A percentile compares a stretch with the other conserved stretches of the same genome.
phyloP scores from a whole-genome alignment of 2,329 filamentous ascomycete species.

The Diaporthe sp. region DNA sequence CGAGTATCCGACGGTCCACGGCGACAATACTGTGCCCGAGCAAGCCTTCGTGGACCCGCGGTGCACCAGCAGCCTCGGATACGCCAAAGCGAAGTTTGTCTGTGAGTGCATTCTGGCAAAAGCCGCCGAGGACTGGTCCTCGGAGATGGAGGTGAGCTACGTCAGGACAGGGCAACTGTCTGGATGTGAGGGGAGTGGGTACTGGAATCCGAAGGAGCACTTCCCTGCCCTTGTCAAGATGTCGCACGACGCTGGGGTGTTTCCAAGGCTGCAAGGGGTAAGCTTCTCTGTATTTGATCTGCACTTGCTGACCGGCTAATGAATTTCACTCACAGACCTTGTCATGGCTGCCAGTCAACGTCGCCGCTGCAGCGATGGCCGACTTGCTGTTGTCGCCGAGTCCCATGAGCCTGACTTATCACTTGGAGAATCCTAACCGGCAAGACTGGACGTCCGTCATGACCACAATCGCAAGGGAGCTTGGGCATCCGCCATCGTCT shows the following conservation, averaged over 20 bases:
- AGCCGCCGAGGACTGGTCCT: neutral
- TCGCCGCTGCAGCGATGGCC: neutral
- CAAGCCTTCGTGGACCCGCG: neutral
- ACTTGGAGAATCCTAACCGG: constrained; percentile 11
- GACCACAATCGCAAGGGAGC: neutral
- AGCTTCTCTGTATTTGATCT: neutral
- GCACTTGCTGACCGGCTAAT: neutral
- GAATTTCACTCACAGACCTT: neutral
- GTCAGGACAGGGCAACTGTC: constrained; percentile 5
- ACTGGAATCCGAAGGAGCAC: constrained; percentile 13
- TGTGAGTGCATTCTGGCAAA: constrained; percentile 12
- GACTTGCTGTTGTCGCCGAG: neutral
- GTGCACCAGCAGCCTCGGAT: neutral
- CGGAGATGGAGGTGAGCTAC: constrained; percentile 12
- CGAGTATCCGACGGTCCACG: neutral
- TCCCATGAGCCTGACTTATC: neutral
- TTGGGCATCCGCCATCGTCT: neutral
- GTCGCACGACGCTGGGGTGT: neutral
- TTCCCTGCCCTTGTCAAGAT: neutral
- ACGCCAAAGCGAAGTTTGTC: neutral
- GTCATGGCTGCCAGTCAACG: constrained; percentile 1
- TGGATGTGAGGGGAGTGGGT: neutral
- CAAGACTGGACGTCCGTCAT: constrained; percentile 10
- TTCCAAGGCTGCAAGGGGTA: neutral
- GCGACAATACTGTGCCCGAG: neutral